Evolutionary conservation across 768 basidiomycete species (phyloP), one percentile per base, ranked within the genome.

Genomic region (Cyclocybe cylindracea): DNA sequence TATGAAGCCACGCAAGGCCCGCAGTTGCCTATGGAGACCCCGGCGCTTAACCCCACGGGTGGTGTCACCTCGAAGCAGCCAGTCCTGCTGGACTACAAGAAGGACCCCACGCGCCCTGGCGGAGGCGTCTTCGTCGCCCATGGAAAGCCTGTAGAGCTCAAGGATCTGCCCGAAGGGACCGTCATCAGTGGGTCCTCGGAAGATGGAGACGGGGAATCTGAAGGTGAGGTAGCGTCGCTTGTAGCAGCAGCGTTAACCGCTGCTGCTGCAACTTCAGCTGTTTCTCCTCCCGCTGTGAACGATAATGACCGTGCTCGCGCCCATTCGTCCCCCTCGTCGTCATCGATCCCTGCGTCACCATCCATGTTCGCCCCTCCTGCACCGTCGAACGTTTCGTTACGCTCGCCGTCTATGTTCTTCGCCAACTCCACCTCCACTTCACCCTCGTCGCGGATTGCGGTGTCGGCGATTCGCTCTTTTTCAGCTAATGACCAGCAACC

Each of bases 1-100:
- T 95, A 92, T 67, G 93, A 95, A 71, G 92, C 94, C 10, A 96
- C 95, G n/a, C 88, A 91, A 66, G 87, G 87, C n/a, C 78, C 63
- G 43, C 74, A 65, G 44, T 61, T 74, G 53, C 74, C 73, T 7
- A 68, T 84, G 47, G 80, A 84, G 59, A 76, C 83, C 0, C 83
- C 86, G 8, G 74, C 80, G 11, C 76, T 93, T 50, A 94, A 94
- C 64, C 93, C 94, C 3, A 85, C 79, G 0, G 88, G 91, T 1
- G 86, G 87, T 29, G 84, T 82, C 51, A 83, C 73, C 34, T 80
- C 70, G 45, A 79, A 77, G 56, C 77, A 75, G n/a, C 80, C 78
- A 5, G 61, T 79, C 4, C 69, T 77, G 39, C 70, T 94, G 47
- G 78, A 85, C 55, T 96, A 90, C 72, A 79, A 83, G 62, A 86